These are phyloP conservation scores for Inonotus hispidus DNA, from an alignment of 1,284 basidiomycete genomes.

Conservation along the genomic window DNA sequence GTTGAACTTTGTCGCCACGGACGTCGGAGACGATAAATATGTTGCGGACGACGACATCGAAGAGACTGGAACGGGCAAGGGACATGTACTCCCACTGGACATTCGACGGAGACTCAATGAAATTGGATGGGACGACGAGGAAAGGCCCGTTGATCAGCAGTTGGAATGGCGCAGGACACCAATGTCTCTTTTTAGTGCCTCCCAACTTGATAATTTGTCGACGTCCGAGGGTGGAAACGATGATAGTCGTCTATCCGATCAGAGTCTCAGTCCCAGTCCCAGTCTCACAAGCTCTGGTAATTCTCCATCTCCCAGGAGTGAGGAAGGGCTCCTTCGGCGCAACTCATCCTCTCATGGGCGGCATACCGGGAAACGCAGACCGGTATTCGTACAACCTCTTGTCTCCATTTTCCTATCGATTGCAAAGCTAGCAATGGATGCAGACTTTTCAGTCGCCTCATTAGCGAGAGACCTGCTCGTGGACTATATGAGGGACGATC, in stretches of 20 bases:
- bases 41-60: slow-evolving; percentile 48
- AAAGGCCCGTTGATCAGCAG: slow-evolving; percentile 47
- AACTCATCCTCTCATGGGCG: slow-evolving; percentile 47
- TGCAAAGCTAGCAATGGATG: slow-evolving; percentile 46
- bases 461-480: slow-evolving; percentile 52
- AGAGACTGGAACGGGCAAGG: slow-evolving; percentile 40
- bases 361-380: slow-evolving; percentile 47
- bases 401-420: slow-evolving; percentile 48
- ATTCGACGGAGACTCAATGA: slow-evolving; percentile 58
- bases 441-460: slow-evolving; percentile 49
- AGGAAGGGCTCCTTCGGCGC: slow-evolving; percentile 38
- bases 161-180: slow-evolving; percentile 56
- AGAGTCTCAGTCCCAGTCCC: slow-evolving; percentile 23
- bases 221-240: slow-evolving; percentile 19
- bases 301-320: slow-evolving; percentile 29
- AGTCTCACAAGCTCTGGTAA: slow-evolving; percentile 32
- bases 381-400: slow-evolving; percentile 60
- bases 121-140: slow-evolving; percentile 65
- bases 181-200: slow-evolving; percentile 52
- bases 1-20: slow-evolving; percentile 62
- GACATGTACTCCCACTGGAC: slow-evolving; percentile 49
- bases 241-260: slow-evolving; percentile 14
- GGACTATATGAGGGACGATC: slow-evolving; percentile 75
- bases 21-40: slow-evolving; percentile 57
- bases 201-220: slow-evolving; percentile 42